phyloP scores from a whole-genome alignment of 2,329 filamentous ascomycete species.

The Herpotrichia juniperi region DNA sequence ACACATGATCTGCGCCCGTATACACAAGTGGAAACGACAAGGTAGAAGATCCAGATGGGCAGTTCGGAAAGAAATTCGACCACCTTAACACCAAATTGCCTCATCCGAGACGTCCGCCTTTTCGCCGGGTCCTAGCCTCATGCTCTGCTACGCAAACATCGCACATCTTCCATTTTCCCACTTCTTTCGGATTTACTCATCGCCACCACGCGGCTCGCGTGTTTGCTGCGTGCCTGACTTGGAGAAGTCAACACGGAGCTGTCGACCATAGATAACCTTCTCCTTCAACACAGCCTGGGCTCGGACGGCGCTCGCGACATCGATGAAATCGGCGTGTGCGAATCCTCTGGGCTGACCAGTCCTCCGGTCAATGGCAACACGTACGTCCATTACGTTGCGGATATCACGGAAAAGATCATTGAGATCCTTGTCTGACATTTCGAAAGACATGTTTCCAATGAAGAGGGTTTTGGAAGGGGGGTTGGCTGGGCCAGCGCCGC shows the following conservation, averaged over 20 bases:
- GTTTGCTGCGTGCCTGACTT: constrained; percentile 20
- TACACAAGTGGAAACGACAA: constrained; percentile 32
- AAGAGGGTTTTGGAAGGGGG: constrained; percentile 72
- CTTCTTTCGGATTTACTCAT: background rate
- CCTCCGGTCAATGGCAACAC: constrained; percentile 80
- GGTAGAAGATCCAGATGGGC: constrained; percentile 15
- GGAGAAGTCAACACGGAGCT: constrained; percentile 70
- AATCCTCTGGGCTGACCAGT: constrained; percentile 85
- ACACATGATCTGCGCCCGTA: constrained; percentile 29
- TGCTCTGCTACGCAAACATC: background rate
- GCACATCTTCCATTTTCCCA: background rate
- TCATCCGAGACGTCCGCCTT: constrained; percentile 2
- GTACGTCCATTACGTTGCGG: constrained; percentile 73
- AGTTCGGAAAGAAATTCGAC: background rate
- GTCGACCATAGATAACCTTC: constrained; percentile 69
- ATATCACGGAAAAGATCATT: constrained; percentile 77
- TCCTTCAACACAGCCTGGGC: constrained; percentile 63
- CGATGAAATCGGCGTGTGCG: constrained; percentile 80
- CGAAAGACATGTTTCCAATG: constrained; percentile 85
- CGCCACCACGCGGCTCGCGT: background rate
- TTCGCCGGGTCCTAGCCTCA: background rate
- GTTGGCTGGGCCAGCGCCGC: constrained; percentile 29
- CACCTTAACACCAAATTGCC: constrained; percentile 7
- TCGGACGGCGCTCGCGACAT: constrained; percentile 67
- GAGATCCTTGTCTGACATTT: constrained; percentile 83